phyloP scores from a whole-genome alignment of 2,329 filamentous ascomycete genomes.

The Pseudogymnoascus sp. region DNA sequence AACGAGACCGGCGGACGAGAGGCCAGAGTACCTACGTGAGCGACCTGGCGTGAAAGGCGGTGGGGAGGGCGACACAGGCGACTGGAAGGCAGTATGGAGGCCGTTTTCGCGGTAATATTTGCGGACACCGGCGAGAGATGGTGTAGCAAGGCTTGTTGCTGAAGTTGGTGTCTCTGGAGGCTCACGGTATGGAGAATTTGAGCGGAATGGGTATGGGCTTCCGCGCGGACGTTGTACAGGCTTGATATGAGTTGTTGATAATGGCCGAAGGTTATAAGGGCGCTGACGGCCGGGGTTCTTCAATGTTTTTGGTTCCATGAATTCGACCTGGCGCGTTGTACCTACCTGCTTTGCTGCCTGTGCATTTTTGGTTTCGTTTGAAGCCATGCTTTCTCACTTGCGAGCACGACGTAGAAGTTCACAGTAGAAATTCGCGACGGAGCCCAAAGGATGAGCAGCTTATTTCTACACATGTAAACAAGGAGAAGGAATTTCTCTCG shows the following conservation, averaged over 20 bases:
- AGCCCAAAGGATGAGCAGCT: neutral
- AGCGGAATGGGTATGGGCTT: neutral
- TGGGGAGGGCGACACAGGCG: neutral
- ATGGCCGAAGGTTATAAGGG: constrained; percentile 6
- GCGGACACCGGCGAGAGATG: neutral
- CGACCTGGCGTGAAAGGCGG: neutral
- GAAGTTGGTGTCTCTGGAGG: constrained; percentile 3
- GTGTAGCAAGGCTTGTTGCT: constrained; percentile 7
- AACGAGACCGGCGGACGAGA: neutral
- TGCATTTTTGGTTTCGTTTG: constrained; percentile 2
- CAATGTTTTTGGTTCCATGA: neutral
- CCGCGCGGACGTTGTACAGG: neutral
- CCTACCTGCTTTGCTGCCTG: neutral
- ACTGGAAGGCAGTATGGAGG: constrained; percentile 5
- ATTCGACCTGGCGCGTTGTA: neutral
- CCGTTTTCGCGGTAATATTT: constrained; percentile 12
- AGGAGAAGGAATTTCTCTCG: neutral
- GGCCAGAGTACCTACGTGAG: constrained; percentile 3
- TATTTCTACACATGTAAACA: constrained; percentile 9
- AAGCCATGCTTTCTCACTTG: constrained; percentile 1
- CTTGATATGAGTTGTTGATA: constrained; percentile 7
- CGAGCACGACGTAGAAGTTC: constrained; percentile 1
- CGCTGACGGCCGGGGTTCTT: neutral
- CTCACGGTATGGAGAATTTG: neutral
- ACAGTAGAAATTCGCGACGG: neutral